Conservation (phyloP, 2,329 filamentous ascomycete genomes). For the Dactylellina drechsleri region DNA sequence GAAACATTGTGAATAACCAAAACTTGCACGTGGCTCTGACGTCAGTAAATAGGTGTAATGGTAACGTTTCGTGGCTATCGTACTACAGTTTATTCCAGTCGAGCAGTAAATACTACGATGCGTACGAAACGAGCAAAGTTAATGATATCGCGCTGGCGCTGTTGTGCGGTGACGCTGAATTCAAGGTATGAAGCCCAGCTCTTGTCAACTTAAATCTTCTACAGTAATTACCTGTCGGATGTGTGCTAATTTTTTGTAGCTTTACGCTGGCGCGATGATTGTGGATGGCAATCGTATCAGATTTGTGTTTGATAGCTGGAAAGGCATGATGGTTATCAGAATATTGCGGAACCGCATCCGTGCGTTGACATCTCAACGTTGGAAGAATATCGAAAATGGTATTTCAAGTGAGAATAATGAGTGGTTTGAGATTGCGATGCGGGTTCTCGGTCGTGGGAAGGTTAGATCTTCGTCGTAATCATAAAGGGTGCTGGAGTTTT, state of each 20-base stretch:
- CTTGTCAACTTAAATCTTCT: neutral
- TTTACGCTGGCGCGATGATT: conserved; percentile 81
- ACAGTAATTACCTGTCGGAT: neutral
- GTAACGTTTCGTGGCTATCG: conserved; percentile 78
- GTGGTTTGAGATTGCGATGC: conserved; percentile 48
- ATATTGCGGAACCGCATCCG: conserved; percentile 70
- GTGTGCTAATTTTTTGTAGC: conserved; percentile 63
- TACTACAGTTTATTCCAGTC: conserved; percentile 99
- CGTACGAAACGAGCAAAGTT: conserved; percentile 84
- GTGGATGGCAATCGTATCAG: conserved; percentile 87
- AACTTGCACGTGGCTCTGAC: conserved; percentile 85
- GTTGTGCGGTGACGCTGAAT: conserved; percentile 87
- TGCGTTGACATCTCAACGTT: conserved; percentile 25
- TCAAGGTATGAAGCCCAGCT: conserved; percentile 71
- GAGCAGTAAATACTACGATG: conserved; percentile 80
- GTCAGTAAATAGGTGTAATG: conserved; percentile 82
- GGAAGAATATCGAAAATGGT: conserved; percentile 35
- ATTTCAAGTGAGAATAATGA: conserved; percentile 35
- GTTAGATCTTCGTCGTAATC: conserved; percentile 11
- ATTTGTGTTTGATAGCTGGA: conserved; percentile 88
- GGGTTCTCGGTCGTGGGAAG: conserved; percentile 40
- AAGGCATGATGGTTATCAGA: conserved; percentile 88
- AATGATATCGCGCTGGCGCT: conserved; percentile 85
- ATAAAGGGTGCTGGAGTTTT: neutral
- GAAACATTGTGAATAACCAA: conserved; percentile 93